Evolutionary conservation across 352 stramenopile genomes (phyloP), one percentile per base, ranked within the genome.

Genomic region (Phytophthora idaei): DNA sequence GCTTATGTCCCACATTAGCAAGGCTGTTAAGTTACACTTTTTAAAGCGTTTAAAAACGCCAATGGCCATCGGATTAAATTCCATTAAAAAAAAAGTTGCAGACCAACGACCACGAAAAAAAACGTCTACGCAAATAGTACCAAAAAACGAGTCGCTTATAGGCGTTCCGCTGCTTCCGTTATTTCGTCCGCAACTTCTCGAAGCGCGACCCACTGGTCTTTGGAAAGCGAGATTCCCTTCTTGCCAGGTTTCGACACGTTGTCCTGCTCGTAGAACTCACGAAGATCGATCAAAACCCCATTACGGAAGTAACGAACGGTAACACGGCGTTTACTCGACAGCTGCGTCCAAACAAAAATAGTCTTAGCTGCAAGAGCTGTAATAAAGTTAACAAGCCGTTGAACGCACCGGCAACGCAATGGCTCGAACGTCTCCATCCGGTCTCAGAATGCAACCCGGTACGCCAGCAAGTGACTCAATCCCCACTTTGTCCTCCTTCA

Each of bases 151-250:
- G 2, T 47, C 41, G 15, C 21, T 49, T 29, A 49, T 4, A 81
- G 45, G 7, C 60, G 55, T 29, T 69, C 57, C 29, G 36, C 49
- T n/a, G 77, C 69, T 57, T 81, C 56, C 2, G 67, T 68, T 27
- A 89, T 72, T 2, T 83, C 73, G 3, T 61, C 46, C 48, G 64
- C 57, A 39, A 68, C 32, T 17, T 79, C 53, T 41, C 78, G 59
- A 21, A 94, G 69, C 47, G 67, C 69, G 6, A 52, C 32, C 81
- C 82, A 93, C 51, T 93, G 84, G 9, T 90, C 80, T 48, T 79
- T 88, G 0, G 79, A 90, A 9, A 94, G 71, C 27, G 86, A 87
- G 32, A 94, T 90, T 10, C 85, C 85, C 61, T 94, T 93, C 47
- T 89, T 90, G n/a, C 83, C 81, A 39, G 87, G 87, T 55, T 87